phyloP scores from a whole-genome alignment of 345 rosid species.

The Pistacia atlantica region DNA sequence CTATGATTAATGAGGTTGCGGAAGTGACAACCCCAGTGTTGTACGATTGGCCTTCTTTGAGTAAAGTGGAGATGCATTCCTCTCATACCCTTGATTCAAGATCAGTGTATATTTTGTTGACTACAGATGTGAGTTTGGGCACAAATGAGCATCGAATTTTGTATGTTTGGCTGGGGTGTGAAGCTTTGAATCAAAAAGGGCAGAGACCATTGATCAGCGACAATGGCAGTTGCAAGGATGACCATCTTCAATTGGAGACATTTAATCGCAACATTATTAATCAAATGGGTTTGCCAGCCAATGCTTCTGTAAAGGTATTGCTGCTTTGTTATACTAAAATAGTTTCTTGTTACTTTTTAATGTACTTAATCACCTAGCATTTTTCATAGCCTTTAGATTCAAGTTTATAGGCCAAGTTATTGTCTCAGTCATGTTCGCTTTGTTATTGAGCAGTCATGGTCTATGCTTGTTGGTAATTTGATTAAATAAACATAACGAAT shows the following conservation, averaged over 20 bases:
- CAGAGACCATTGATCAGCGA: constrained; percentile 21
- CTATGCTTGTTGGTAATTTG: background rate
- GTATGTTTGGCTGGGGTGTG: constrained; percentile 45
- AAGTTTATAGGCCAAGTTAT: background rate
- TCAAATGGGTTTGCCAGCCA: constrained; percentile 31
- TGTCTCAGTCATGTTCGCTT: background rate
- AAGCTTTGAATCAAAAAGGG: constrained; percentile 11
- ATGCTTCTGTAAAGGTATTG: constrained; percentile 36
- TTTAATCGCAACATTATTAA: constrained; percentile 30
- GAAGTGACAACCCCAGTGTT: constrained; percentile 22
- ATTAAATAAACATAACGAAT: background rate
- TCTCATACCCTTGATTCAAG: constrained; percentile 31
- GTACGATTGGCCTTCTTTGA: constrained; percentile 43
- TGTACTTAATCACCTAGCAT: background rate
- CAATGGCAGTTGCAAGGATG: constrained; percentile 12
- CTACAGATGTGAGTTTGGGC: constrained; percentile 17
- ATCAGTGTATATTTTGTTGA: constrained; percentile 40
- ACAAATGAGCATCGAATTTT: constrained; percentile 16
- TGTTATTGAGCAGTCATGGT: background rate
- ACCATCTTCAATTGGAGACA: constrained; percentile 26
- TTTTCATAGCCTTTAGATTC: background rate
- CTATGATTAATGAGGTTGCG: constrained; percentile 2
- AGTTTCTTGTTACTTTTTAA: background rate
- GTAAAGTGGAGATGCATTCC: constrained; percentile 31
- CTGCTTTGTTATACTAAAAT: constrained; percentile 8